phyloP scores from a whole-genome alignment of 495 filamentous ascomycete species.

The Xylaria cubensis region DNA sequence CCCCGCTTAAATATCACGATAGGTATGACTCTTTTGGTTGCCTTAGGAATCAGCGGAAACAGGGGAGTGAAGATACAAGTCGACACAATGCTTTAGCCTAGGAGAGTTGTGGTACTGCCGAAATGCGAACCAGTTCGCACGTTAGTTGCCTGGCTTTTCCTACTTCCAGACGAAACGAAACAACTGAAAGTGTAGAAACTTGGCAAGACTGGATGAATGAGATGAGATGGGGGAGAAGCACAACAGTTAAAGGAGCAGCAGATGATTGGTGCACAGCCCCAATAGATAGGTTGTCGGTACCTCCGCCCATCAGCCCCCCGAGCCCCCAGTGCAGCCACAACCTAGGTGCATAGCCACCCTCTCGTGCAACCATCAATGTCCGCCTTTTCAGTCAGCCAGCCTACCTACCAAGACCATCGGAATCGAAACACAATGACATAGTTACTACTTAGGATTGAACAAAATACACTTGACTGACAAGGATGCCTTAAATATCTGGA shows the following conservation, averaged over 20 bases:
- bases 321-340: neutral
- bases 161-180: too few species aligned
- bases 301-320: neutral
- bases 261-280: slow-evolving; percentile 15
- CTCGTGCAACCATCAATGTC: neutral
- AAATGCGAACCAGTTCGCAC: slow-evolving; percentile 9
- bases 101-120: neutral
- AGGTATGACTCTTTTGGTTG: slow-evolving; percentile 4
- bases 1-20: slow-evolving; percentile 14
- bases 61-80: neutral
- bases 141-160: neutral
- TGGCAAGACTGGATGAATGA: neutral
- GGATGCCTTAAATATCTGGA: neutral
- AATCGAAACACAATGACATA: slow-evolving; percentile 6
- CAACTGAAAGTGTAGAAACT: slow-evolving; percentile 21
- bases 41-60: neutral
- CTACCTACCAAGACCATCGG: neutral
- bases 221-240: neutral
- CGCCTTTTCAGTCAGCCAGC: slow-evolving; percentile 3
- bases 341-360: neutral
- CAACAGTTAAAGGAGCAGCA: neutral
- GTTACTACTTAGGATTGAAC: neutral
- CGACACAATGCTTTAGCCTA: neutral
- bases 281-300: neutral
- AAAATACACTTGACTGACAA: slow-evolving; percentile 12